Base-by-base conservation (phyloP, 1,284 basidiomycete genomes). In the Rhodotorula sp. region DNA sequence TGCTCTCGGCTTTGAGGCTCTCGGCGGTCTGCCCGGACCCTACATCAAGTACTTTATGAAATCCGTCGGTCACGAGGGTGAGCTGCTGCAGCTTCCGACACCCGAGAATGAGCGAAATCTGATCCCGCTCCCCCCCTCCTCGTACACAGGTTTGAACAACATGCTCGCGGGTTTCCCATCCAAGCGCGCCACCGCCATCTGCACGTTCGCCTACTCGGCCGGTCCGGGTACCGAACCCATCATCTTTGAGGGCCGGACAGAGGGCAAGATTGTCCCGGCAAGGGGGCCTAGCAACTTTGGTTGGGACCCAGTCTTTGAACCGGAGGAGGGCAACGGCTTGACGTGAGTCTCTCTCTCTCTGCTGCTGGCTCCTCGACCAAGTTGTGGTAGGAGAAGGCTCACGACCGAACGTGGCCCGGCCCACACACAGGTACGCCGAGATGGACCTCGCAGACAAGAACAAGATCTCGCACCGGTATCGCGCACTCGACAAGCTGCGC, bases 31-130 rank as follows among this genome's bases (percentile, higher is more conserved):
- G 10, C 95, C 95, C 3, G 96, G 95, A 0, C 94, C 95, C 0
- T 99, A 97, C 82, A 96, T 99, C 85, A 99, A 99, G 79, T 86
- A 93, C 78, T 97, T 97, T 80, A 82, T 95, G 77, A 84, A 84
- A 62, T 85, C 85, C 29, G 81, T 96, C 6, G 94, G 94, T 1
- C 90, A 93, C 77, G 88, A 91, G 75, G 87, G 87, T 85, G 67
- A 68, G 82, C 76, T 26, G 45, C 7, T 26, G 53, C 30, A 26
- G 15, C 24, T 30, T 33, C 22, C 42, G 0, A 26, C 62, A 15
- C 33, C 44, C 20, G 6, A 10, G 26, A 18, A 6, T 22, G 18
- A 55, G 12, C n/a, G 30, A 7, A 15, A 17, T 62, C 48, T 56
- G n/a, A 20, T 18, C 24, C 8, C 26, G 17, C 22, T 42, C 30